Evolutionary conservation across 768 basidiomycete species (phyloP).

Genomic region (Fistulinella prunicolor): DNA sequence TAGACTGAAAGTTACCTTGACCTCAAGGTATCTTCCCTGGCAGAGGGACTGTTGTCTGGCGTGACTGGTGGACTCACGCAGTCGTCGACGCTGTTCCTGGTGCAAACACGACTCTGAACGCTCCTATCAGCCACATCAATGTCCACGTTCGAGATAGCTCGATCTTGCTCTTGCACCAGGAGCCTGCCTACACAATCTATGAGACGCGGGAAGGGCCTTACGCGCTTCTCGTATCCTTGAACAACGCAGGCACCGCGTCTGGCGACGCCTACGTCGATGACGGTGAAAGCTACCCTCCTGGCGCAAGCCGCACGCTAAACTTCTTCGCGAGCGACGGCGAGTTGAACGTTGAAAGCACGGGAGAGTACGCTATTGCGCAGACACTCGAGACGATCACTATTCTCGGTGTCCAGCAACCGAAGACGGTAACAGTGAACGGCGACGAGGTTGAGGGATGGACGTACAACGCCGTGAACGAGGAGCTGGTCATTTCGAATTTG

Average conservation of each 20-base stretch:
- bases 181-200: slow-evolving; percentile 64
- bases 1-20: too few relatives aligned
- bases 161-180: slow-evolving; percentile 58
- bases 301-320: slow-evolving; percentile 45
- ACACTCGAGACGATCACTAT: slow-evolving; percentile 52
- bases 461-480: slow-evolving; percentile 38
- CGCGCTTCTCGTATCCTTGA: slow-evolving; percentile 50
- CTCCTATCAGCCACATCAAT: slow-evolving; percentile 74
- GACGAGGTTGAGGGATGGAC: slow-evolving; percentile 34
- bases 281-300: slow-evolving; percentile 57
- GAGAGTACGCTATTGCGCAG: slow-evolving; percentile 37
- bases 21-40: slow-evolving; percentile 68
- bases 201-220: slow-evolving; percentile 65
- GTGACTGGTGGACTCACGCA: slow-evolving; percentile 72
- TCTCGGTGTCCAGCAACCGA: slow-evolving; percentile 52
- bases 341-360: slow-evolving; percentile 39
- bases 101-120: slow-evolving; percentile 48
- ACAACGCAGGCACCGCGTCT: slow-evolving; percentile 45
- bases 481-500: slow-evolving; percentile 40
- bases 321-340: slow-evolving; percentile 38
- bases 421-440: slow-evolving; percentile 39
- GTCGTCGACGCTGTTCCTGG: slow-evolving; percentile 43
- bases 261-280: slow-evolving; percentile 73
- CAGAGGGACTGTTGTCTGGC: slow-evolving; percentile 56
- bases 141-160: slow-evolving; percentile 74